phyloP scores from a whole-genome alignment of 805 yeast genomes.

The Candida sithepensis region DNA sequence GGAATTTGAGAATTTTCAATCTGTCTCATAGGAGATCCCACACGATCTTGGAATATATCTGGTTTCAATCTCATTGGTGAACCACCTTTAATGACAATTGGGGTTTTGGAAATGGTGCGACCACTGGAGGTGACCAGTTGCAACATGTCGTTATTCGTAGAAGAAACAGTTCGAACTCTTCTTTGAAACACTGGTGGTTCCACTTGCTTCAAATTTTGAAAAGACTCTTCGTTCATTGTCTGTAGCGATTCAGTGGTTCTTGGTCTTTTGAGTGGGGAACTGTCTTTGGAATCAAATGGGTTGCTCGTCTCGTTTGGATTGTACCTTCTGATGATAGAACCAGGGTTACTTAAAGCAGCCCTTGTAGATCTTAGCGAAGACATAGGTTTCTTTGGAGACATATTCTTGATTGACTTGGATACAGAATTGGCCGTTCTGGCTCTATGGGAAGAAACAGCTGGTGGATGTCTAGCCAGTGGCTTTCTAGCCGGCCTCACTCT shows the following conservation, averaged over 20 bases:
- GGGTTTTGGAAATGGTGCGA: constrained; percentile 22
- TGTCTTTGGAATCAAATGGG: constrained; percentile 25
- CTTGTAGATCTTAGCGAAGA: constrained; percentile 1
- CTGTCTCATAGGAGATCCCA: background rate
- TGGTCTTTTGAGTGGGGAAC: constrained; percentile 15
- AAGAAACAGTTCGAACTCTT: background rate
- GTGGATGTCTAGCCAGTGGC: constrained; percentile 21
- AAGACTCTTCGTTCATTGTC: background rate
- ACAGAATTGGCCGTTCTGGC: background rate
- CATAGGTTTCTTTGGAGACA: background rate
- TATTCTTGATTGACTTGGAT: background rate
- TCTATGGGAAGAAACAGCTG: constrained; percentile 1
- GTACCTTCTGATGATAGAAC: constrained; percentile 21
- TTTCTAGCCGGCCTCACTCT: constrained; percentile 9
- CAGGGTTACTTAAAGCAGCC: constrained; percentile 7
- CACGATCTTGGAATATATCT: background rate
- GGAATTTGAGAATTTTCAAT: constrained; percentile 1
- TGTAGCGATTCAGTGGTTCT: background rate
- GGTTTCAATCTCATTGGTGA: constrained; percentile 20
- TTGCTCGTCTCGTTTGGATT: constrained; percentile 18
- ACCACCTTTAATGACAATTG: constrained; percentile 28
- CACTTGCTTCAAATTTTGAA: constrained; percentile 5
- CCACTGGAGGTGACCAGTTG: constrained; percentile 9
- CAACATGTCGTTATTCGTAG: constrained; percentile 2
- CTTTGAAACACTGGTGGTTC: constrained; percentile 16